Base-by-base conservation (phyloP, 495 filamentous ascomycete genomes). In the Penicillium bialowiezense region DNA sequence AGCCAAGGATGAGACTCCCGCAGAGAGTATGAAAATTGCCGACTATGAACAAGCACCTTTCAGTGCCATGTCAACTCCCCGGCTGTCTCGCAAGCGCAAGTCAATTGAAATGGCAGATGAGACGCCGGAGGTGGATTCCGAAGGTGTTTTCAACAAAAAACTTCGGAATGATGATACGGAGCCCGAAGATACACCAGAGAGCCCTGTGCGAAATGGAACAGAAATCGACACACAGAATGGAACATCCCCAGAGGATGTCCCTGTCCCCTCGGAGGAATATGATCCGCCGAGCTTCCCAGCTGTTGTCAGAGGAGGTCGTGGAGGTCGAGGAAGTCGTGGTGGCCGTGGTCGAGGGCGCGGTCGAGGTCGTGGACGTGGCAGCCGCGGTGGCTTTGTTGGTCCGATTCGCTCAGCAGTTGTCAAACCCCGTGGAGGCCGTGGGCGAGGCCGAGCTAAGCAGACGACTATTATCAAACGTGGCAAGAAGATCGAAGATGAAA, bases 331-430 rank as follows among this genome's bases (percentile, higher is more conserved):
- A 36, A 50, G 44, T 18, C 49, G 44, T 24, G 58, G 62, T 4
- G 59, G 54, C 33, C 57, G 60, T 3, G 57, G 45, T 13, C 67
- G 70, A 23, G 65, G 47, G 3, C 60, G 69, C 4, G 69, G 67
- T 21, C 60, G 69, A 15, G 68, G 63, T 7, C 69, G 70, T 36
- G 71, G 71, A n/a, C 59, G 63, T 28, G 63, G 67, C 12, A 59
- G 63, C 28, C 64, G 65, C 34, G 67, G 62, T 14, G 65, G 60
- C 1, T 52, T 44, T 7, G 40, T 55, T 7, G 60, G 38, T 3
- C 54, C 60, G 10, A 39, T 51, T 32, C 57, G 58, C 29, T 23
- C 50, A n/a, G 52, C 48, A n/a, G 52, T 51, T 9, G 32, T 45
- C 2, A 65, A 59, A 29, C 46, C 58, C 32, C 58, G 64, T 23